Conservation (phyloP, 345 rosid genomes). For the Eucalyptus cloeziana region DNA sequence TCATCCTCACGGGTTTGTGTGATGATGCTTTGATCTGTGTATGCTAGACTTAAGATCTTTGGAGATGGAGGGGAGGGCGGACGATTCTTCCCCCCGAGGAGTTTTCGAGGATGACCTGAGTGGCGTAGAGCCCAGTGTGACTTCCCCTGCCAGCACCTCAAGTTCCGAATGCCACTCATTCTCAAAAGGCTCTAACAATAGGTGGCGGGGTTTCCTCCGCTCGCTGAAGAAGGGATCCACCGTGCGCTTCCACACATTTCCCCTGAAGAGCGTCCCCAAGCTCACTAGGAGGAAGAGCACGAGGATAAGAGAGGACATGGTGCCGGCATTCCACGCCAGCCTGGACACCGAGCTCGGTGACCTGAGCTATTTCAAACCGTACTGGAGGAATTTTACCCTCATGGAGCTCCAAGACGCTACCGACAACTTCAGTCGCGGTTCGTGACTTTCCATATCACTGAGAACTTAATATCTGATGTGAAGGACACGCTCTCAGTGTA, state of each 20-base stretch:
- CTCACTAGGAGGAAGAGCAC: constrained; percentile 58
- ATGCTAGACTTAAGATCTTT: constrained; percentile 16
- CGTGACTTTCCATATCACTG: background rate
- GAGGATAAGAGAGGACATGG: constrained; percentile 43
- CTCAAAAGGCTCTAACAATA: background rate
- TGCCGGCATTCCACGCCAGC: constrained; percentile 23
- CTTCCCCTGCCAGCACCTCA: constrained; percentile 46
- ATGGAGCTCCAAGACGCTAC: constrained; percentile 66
- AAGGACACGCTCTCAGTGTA: background rate
- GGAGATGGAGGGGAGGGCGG: background rate
- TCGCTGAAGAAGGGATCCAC: constrained; percentile 50
- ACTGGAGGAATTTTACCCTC: constrained; percentile 72
- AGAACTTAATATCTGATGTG: background rate
- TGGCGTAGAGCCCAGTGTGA: background rate
- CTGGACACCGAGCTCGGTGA: constrained; percentile 49
- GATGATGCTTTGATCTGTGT: background rate
- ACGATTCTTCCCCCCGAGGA: background rate
- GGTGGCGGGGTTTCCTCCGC: constrained; percentile 48
- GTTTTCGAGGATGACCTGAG: constrained; percentile 15
- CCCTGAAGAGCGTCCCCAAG: constrained; percentile 37
- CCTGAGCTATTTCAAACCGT: constrained; percentile 41
- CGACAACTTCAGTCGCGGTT: constrained; percentile 57
- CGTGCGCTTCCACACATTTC: constrained; percentile 28
- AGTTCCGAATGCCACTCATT: constrained; percentile 21
- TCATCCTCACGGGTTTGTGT: background rate